These are phyloP conservation scores for Biancaea sappan DNA, from an alignment of 306 rosid genomes.

Conservation along the genomic window DNA sequence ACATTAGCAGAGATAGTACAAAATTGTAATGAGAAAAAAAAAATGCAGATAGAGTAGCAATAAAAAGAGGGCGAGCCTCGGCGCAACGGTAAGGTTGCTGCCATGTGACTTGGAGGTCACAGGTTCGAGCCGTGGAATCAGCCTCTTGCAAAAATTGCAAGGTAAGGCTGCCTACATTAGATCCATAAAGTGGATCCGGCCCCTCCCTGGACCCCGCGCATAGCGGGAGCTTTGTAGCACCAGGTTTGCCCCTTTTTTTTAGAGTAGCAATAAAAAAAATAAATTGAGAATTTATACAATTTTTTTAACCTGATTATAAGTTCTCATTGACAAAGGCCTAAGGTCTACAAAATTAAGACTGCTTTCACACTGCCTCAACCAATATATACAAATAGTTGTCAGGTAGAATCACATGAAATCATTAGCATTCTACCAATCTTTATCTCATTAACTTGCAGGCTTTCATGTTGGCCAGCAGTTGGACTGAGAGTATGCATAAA, in stretches of 20 bases:
- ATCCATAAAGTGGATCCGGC: too few species aligned
- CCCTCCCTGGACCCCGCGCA: too few species aligned
- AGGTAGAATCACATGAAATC: constrained; percentile 4
- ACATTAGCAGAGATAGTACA: not conserved
- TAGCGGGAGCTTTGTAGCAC: too few species aligned
- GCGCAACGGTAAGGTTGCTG: too few species aligned
- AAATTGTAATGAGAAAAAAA: not conserved
- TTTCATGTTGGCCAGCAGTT: not conserved
- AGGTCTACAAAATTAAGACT: not conserved
- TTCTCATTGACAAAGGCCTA: not conserved
- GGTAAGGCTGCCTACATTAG: too few species aligned
- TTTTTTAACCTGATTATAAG: too few species aligned
- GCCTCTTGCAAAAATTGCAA: too few species aligned
- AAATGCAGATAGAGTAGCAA: not conserved
- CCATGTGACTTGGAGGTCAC: too few species aligned
- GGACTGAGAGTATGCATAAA: not conserved
- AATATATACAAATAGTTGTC: not conserved
- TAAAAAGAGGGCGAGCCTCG: too few species aligned
- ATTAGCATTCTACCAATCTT: constrained; percentile 16
- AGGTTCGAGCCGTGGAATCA: too few species aligned
- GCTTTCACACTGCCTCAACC: constrained; percentile 7
- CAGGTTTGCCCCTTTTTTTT: too few species aligned
- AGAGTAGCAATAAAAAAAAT: not conserved
- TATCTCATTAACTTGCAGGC: constrained; percentile 6
- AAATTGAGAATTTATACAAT: not conserved